A percentile compares a stretch with the other conserved stretches of the same genome.
These are phyloP conservation scores for Fusarium verticillioides DNA, from an alignment of 2,329 filamentous ascomycete genomes.

Conservation along the genomic window DNA sequence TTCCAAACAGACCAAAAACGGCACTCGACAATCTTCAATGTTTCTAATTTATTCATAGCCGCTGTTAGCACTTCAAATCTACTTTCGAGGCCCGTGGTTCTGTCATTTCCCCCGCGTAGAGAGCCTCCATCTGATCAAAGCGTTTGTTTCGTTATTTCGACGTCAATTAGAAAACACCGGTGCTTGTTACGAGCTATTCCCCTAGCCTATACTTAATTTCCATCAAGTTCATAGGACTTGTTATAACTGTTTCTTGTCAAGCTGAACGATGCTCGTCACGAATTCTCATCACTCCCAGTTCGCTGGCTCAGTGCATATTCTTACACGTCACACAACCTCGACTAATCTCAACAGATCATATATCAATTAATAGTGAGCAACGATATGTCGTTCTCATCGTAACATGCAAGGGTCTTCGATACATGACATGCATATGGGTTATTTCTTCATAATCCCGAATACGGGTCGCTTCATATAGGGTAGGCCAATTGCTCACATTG, in stretches of 20 bases:
- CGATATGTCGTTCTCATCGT: not conserved
- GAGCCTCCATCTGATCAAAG: constrained; percentile 21
- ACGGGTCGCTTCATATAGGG: not conserved
- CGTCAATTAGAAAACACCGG: not conserved
- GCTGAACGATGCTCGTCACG: not conserved
- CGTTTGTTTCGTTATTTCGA: constrained; percentile 26
- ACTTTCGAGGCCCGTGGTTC: constrained; percentile 6
- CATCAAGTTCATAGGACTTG: not conserved
- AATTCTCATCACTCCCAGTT: not conserved
- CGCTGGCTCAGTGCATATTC: not conserved
- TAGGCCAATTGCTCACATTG: not conserved
- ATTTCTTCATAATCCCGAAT: not conserved
- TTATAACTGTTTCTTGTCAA: not conserved
- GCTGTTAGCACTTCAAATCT: not conserved
- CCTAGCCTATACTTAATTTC: not conserved
- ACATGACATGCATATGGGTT: not conserved
- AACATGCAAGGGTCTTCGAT: not conserved
- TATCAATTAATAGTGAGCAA: not conserved
- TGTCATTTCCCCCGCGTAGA: not conserved
- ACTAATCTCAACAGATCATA: not conserved
- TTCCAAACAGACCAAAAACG: not conserved
- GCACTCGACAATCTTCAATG: not conserved
- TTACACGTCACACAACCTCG: not conserved
- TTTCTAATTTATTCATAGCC: not conserved
- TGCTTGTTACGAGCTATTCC: not conserved